A percentile compares a stretch with the other conserved stretches of the same genome.
phyloP scores from a whole-genome alignment of 805 yeast genomes.

The Candida xiaguanensis region DNA sequence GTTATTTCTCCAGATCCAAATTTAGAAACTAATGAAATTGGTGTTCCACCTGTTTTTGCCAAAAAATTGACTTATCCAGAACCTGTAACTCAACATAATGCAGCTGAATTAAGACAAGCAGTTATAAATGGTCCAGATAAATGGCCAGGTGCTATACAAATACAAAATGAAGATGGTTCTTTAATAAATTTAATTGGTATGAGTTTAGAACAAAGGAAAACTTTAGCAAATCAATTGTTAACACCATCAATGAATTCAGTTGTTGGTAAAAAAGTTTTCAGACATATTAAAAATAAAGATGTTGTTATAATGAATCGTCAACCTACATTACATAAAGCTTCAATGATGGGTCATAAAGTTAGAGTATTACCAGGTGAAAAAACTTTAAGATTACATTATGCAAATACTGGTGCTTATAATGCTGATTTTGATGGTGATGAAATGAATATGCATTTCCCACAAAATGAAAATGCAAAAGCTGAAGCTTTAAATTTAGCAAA shows the following conservation, averaged over 20 bases:
- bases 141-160: constrained; percentile 98
- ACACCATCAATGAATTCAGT: constrained; percentile 74
- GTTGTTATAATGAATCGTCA: constrained; percentile 98
- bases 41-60: constrained; percentile 98
- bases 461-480: constrained; percentile 93
- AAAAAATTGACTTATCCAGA: constrained; percentile 94
- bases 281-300: constrained; percentile 93
- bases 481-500: constrained; percentile 94
- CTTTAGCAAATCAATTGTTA: constrained; percentile 87
- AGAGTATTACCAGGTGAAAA: constrained; percentile 96
- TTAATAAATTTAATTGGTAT: constrained; percentile 78
- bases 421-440: constrained; percentile 99
- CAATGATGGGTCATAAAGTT: constrained; percentile 99
- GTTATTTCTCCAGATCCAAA: constrained; percentile 99
- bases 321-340: constrained; percentile 98
- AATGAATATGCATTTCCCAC: constrained; percentile 99
- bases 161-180: constrained; percentile 93
- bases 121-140: constrained; percentile 95
- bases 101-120: constrained; percentile 86
- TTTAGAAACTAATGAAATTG: constrained; percentile 95
- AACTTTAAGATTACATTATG: constrained; percentile 93
- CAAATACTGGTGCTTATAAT: constrained; percentile 98
- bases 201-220: constrained; percentile 91
- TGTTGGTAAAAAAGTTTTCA: constrained; percentile 85
- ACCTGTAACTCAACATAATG: constrained; percentile 92